These are phyloP conservation scores for Pleurotus djamor DNA, from an alignment of 768 basidiomycete species.

Conservation along the genomic window DNA sequence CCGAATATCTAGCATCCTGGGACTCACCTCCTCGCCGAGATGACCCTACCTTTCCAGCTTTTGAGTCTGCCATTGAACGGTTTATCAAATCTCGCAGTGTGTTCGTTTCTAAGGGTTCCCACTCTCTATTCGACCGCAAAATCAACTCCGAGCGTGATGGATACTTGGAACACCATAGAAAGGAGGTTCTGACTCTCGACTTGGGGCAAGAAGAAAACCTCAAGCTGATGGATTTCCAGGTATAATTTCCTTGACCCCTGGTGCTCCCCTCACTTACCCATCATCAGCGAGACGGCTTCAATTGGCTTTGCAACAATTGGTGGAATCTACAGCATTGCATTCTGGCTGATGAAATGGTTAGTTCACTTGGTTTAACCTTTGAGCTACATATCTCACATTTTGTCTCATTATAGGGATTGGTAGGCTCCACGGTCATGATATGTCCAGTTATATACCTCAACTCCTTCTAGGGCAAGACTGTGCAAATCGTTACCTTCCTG, in stretches of 20 bases:
- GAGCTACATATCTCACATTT: neutral
- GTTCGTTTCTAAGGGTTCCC: constrained; percentile 48
- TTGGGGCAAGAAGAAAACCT: constrained; percentile 65
- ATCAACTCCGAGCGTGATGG: constrained; percentile 56
- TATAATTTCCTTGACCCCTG: constrained; percentile 20
- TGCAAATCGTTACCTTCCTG: constrained; percentile 86
- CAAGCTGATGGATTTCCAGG: constrained; percentile 88
- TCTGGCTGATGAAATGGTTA: constrained; percentile 97
- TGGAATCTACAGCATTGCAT: constrained; percentile 84
- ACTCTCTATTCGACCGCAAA: constrained; percentile 37
- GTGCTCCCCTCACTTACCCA: neutral
- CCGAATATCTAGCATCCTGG: constrained; percentile 69
- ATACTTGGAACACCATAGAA: constrained; percentile 46
- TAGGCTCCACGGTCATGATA: constrained; percentile 9
- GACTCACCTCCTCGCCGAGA: constrained; percentile 76
- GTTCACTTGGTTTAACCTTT: constrained; percentile 34
- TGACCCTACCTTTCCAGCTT: constrained; percentile 61
- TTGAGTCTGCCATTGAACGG: constrained; percentile 60
- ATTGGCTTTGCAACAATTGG: constrained; percentile 88
- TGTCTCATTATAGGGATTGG: neutral
- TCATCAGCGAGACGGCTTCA: constrained; percentile 70
- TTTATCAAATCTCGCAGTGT: constrained; percentile 66
- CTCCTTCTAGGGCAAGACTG: constrained; percentile 74
- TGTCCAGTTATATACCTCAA: neutral
- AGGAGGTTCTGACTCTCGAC: constrained; percentile 52